phyloP scores from a whole-genome alignment of 257 asterid genomes.

The Solanum chmielewskii region DNA sequence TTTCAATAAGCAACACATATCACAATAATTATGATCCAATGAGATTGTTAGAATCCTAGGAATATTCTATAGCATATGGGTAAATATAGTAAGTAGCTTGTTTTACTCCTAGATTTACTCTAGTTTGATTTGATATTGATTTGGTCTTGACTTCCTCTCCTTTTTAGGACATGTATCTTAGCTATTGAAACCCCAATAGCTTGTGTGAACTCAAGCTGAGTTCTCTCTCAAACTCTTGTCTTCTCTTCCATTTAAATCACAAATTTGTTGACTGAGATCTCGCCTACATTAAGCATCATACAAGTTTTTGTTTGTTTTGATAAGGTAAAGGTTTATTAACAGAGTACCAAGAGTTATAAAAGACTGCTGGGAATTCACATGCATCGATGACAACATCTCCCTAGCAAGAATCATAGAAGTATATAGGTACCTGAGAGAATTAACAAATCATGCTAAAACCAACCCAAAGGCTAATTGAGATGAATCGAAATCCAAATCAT shows the following conservation, averaged over 20 bases:
- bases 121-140: not conserved
- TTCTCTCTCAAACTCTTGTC: not conserved
- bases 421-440: not conserved
- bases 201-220: not conserved
- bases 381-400: not conserved
- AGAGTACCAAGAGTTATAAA: not conserved
- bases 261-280: not conserved
- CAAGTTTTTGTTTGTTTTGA: not conserved
- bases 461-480: not conserved
- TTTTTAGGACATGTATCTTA: not conserved
- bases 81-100: not conserved
- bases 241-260: not conserved
- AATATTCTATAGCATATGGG: not conserved
- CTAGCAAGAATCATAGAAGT: not conserved
- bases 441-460: not conserved
- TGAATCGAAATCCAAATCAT: not conserved
- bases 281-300: not conserved
- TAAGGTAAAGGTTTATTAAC: not conserved
- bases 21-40: not conserved
- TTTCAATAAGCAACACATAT: not conserved
- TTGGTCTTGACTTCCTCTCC: not conserved
- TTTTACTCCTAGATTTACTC: not conserved
- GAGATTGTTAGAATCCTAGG: not conserved
- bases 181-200: not conserved
- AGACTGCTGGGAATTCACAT: not conserved